Evolutionary conservation across 371 early-diverging fungal genomes (phyloP).

Genomic region (Zancudomyces culisetae): DNA sequence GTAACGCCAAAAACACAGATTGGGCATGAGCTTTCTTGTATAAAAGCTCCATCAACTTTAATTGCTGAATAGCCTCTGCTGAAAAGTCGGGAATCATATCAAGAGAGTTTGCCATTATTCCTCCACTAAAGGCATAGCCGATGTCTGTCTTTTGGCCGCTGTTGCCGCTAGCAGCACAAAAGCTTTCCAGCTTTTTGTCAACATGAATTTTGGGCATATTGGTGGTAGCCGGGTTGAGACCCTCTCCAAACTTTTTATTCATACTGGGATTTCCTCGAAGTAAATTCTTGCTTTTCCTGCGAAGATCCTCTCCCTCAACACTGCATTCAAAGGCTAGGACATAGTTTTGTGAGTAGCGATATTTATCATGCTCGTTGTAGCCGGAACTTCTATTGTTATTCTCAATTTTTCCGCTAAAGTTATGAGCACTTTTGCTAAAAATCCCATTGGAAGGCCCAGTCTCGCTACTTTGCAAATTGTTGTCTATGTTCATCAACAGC

Average conservation of each 20-base stretch:
- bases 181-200: background rate
- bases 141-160: background rate
- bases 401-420: background rate
- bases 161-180: background rate
- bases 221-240: background rate
- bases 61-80: constrained; percentile 14
- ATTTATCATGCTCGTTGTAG: background rate
- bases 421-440: background rate
- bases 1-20: constrained; percentile 20
- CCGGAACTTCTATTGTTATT: background rate
- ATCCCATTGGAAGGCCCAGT: background rate
- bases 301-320: constrained; percentile 2
- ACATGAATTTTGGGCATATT: background rate
- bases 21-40: constrained; percentile 19
- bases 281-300: background rate
- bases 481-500: too few relatives aligned
- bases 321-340: constrained; percentile 3
- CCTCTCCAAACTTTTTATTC: background rate
- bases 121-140: constrained; percentile 3
- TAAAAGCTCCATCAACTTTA: constrained; percentile 17
- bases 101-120: background rate
- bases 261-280: background rate
- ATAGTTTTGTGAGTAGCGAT: constrained; percentile 2
- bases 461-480: background rate
- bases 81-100: constrained; percentile 14